phyloP scores from a whole-genome alignment of 768 basidiomycete genomes.

The Podaxis rugospora region DNA sequence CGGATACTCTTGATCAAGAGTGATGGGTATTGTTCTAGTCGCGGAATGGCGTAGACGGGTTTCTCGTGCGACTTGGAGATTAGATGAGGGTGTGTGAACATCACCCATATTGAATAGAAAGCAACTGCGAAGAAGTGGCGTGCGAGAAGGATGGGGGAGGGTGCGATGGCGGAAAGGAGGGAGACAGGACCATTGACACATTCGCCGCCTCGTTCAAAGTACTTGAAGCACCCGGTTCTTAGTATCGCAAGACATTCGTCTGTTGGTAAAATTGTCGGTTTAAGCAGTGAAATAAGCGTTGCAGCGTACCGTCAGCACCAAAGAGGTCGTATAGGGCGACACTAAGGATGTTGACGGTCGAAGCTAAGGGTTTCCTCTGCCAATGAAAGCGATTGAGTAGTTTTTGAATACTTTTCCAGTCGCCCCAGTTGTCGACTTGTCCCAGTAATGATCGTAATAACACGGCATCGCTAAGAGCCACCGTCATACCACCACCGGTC shows the following conservation, averaged over 20 bases:
- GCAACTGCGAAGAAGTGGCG: constrained; percentile 96
- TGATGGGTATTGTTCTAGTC: constrained; percentile 62
- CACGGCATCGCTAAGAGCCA: constrained; percentile 85
- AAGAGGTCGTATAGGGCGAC: constrained; percentile 94
- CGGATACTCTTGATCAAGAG: constrained; percentile 56
- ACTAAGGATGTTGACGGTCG: constrained; percentile 90
- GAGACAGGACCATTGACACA: constrained; percentile 86
- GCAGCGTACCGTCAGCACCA: constrained; percentile 78
- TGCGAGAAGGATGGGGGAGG: constrained; percentile 76
- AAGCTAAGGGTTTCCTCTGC: constrained; percentile 75
- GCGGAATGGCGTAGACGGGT: constrained; percentile 33
- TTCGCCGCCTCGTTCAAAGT: constrained; percentile 91
- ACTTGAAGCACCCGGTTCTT: constrained; percentile 90
- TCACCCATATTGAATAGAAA: constrained; percentile 87
- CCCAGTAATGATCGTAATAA: constrained; percentile 61
- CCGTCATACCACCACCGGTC: constrained; percentile 98
- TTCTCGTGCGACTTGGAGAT: constrained; percentile 28
- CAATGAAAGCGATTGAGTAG: constrained; percentile 78
- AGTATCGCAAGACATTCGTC: constrained; percentile 61
- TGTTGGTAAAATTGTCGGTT: constrained; percentile 20
- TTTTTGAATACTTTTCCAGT: constrained; percentile 49
- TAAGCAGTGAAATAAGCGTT: background rate
- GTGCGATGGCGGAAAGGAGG: constrained; percentile 79
- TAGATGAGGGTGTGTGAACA: constrained; percentile 59
- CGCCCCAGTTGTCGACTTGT: constrained; percentile 33